Evolutionary conservation across 139 green algal species (phyloP).

Genomic region (Haematococcus sp.): DNA sequence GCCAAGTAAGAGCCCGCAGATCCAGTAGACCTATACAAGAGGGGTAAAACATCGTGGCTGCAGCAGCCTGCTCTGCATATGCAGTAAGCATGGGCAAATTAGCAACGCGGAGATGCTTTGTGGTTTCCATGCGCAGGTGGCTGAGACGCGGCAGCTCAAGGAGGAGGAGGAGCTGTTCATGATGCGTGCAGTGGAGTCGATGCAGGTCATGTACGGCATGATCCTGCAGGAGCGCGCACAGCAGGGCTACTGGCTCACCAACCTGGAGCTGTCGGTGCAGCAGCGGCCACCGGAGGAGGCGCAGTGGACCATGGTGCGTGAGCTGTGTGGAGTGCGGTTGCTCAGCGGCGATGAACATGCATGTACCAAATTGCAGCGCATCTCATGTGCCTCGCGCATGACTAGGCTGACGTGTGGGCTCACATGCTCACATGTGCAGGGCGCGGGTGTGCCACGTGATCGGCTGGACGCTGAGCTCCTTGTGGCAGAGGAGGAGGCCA

Average conservation of each 20-base stretch:
- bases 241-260: slow-evolving; percentile 41
- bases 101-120: too few relatives aligned
- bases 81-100: too few relatives aligned
- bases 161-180: slow-evolving; percentile 58
- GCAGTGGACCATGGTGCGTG: slow-evolving; percentile 34
- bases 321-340: background rate
- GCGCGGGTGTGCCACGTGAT: slow-evolving; percentile 39
- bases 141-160: slow-evolving; percentile 60
- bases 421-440: too few relatives aligned
- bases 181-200: slow-evolving; percentile 4
- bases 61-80: too few relatives aligned
- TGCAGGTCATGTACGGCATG: slow-evolving; percentile 17
- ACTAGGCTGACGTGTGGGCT: too few relatives aligned
- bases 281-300: slow-evolving; percentile 32
- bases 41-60: too few relatives aligned
- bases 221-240: slow-evolving; percentile 12
- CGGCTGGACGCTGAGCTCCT: slow-evolving; percentile 53
- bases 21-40: too few relatives aligned
- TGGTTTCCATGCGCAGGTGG: slow-evolving; percentile 47
- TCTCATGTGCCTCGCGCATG: too few relatives aligned
- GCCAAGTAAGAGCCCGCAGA: too few relatives aligned
- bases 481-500: slow-evolving; percentile 44
- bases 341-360: background rate
- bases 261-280: slow-evolving; percentile 38
- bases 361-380: background rate